Base-by-base conservation (phyloP, 2,329 filamentous ascomycete genomes). In the Sporothrix phasma region DNA sequence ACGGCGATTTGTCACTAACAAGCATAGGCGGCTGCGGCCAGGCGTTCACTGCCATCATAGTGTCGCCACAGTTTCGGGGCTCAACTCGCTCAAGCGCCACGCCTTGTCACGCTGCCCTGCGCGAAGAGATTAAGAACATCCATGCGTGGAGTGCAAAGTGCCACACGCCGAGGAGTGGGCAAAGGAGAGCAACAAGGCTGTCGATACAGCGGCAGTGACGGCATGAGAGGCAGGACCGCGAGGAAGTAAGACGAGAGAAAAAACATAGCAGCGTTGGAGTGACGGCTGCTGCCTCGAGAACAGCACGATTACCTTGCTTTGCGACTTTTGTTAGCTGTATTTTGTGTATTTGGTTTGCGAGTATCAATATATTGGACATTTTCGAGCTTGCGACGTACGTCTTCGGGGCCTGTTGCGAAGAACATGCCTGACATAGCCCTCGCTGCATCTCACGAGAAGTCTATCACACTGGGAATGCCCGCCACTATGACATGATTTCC, bases 111-210 rank as follows among this genome's bases (percentile, higher is more conserved):
- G 82, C 82, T 17, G 86, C 86, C 5, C 80, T 97, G 70, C 93
- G 92, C 78, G 84, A 87, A 54, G 92, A 97, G 77, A 96, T 97
- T 74, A 89, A 90, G 17, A 84, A 84, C 68, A 96, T 97, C 70
- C 92, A 97, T 78, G 92, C 92, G 45, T 97, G 92, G 92, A 95
- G 90, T 64, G 90, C 92, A 31, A 95, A 92, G 77, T 96, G 92
- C 75, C 89, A 92, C 78, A 97, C 92, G 8, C 90, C 90, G 90
- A 92, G 71, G 90, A 97, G 78, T 96, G 89, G 86, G 84, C 90
- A 77, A 86, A 84, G 75, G 83, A 88, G 51, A 60, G 31, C 24
- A 81, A 78, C 68, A 81, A 81, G 24, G 79, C 79, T 1, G 81
- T 74, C 70, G 79, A 81, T 49, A 81, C 86, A 73, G 84, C 85